phyloP scores from a whole-genome alignment of 2,329 filamentous ascomycete genomes.

The Acarospora socialis region DNA sequence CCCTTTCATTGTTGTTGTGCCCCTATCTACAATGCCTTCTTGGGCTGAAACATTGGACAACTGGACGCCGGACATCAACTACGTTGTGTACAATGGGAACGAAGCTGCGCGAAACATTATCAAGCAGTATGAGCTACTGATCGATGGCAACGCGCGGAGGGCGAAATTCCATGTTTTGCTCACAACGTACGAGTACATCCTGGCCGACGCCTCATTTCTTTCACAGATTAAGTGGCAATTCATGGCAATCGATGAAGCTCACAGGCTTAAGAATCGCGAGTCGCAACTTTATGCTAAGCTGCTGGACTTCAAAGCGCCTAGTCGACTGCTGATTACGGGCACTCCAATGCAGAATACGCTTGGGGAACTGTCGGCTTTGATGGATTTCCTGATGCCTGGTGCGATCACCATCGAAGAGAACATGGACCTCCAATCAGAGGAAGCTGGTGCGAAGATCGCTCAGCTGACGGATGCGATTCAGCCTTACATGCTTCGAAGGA shows the following conservation, averaged over 20 bases:
- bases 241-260: constrained; percentile 89
- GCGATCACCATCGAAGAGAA: constrained; percentile 83
- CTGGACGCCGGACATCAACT: constrained; percentile 93
- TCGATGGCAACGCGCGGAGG: constrained; percentile 73
- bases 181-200: constrained; percentile 93
- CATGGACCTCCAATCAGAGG: constrained; percentile 66
- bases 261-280: constrained; percentile 90
- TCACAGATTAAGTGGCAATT: constrained; percentile 95
- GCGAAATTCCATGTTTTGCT: constrained; percentile 96
- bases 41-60: constrained; percentile 97
- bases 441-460: constrained; percentile 74
- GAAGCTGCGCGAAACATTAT: constrained; percentile 77
- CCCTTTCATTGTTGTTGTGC: constrained; percentile 92
- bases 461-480: constrained; percentile 76
- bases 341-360: constrained; percentile 97
- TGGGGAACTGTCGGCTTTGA: constrained; percentile 76
- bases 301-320: constrained; percentile 72
- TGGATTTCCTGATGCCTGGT: constrained; percentile 96
- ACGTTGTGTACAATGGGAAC: constrained; percentile 90
- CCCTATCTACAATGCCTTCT: constrained; percentile 88
- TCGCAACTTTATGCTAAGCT: constrained; percentile 83
- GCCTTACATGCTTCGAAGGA: constrained; percentile 87
- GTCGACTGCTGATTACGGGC: constrained; percentile 84
- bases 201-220: constrained; percentile 71
- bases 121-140: constrained; percentile 74